Percentiles rank a stretch among this genome's conserved stretches.
phyloP scores from a whole-genome alignment of 2,329 filamentous ascomycete species.

The Cytospora mali region DNA sequence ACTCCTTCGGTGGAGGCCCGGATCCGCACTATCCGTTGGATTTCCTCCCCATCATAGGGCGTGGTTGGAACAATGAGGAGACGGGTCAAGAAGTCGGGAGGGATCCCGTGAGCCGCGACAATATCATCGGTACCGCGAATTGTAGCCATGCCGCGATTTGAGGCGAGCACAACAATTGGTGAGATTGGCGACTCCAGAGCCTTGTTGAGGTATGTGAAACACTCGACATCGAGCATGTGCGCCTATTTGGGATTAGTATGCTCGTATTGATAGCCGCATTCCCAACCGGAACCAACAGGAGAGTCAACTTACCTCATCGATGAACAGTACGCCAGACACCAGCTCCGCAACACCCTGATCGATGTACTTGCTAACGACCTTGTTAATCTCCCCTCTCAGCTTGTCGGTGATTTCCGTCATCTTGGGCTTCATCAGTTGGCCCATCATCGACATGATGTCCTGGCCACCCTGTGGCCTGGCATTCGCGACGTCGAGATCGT shows the following conservation, averaged over 20 bases:
- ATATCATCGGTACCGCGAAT: slow-evolving; percentile 86
- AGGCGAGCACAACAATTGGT: slow-evolving; percentile 95
- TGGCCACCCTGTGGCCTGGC: slow-evolving; percentile 93
- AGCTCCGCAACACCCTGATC: slow-evolving; percentile 97
- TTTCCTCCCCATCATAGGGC: slow-evolving; percentile 84
- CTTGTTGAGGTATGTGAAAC: slow-evolving; percentile 98
- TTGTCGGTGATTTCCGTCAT: slow-evolving; percentile 99
- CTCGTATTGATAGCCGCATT: slow-evolving; percentile 18
- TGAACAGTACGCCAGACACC: slow-evolving; percentile 97
- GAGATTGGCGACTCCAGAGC: slow-evolving; percentile 95
- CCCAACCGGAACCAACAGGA: slow-evolving; percentile 13
- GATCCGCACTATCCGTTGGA: slow-evolving; percentile 87
- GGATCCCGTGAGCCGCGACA: slow-evolving; percentile 88
- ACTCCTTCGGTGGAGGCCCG: slow-evolving; percentile 82
- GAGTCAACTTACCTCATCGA: slow-evolving; percentile 76
- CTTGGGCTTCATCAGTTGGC: slow-evolving; percentile 98
- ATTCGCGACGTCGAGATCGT: slow-evolving; percentile 95
- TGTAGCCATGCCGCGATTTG: slow-evolving; percentile 91
- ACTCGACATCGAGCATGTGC: slow-evolving; percentile 99
- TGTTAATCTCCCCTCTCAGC: slow-evolving; percentile 93
- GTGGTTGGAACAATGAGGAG: slow-evolving; percentile 96
- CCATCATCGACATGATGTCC: slow-evolving; percentile 99
- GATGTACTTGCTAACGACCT: slow-evolving; percentile 98
- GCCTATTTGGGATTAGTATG: slow-evolving; percentile 59
- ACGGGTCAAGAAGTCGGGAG: slow-evolving; percentile 88